Base-by-base conservation (phyloP, 805 yeast species). In the Kodamaea leandrae region DNA sequence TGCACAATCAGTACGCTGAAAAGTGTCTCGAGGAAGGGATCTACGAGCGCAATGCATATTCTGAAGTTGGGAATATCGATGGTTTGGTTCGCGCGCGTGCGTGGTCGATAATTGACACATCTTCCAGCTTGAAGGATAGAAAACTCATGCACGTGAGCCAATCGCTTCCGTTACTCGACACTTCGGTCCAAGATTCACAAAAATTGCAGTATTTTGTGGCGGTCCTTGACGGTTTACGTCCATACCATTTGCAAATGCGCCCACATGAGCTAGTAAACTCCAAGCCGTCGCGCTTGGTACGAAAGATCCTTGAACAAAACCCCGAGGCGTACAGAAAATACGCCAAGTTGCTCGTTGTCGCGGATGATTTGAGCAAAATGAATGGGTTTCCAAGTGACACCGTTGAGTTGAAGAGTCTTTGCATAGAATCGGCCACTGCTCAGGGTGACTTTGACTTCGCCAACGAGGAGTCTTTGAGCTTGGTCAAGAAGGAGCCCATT, bases 341-440 rank as follows among this genome's bases (percentile, higher is more conserved):
- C 17, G 69, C 66, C 2, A 61, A 64, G 30, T 57, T 82, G 4
- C 63, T 63, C 43, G 53, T 57, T 6, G 58, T 82, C 0, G 43
- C 74, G 17, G 56, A 58, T 28, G 68, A 69, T 32, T 52, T 82
- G 24, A 45, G 9, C 43, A 45, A 2, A 47, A 46, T 32, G 13
- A 12, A 17, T 14, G 39, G 39, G 10, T 15, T 4, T 9, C 29
- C 53, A 28, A 57, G 54, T 36, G 60, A 34, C 18, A 26, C 24
- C 19, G 41, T 24, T 9, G 36, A 23, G 4, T 23, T 76, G 4
- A 57, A 68, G 41, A 61, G 71, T 12, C 68, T 77, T 29, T 82
- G 86, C 50, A 77, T 87, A 16, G 87, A 85, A 49, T 71, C 82
- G 33, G 78, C 95, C 0, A 64, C 85, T 19, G 78, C 73, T 1